Evolutionary conservation across 1,284 basidiomycete genomes (phyloP).

Genomic region (Pseudomicrostroma phylloplanum): DNA sequence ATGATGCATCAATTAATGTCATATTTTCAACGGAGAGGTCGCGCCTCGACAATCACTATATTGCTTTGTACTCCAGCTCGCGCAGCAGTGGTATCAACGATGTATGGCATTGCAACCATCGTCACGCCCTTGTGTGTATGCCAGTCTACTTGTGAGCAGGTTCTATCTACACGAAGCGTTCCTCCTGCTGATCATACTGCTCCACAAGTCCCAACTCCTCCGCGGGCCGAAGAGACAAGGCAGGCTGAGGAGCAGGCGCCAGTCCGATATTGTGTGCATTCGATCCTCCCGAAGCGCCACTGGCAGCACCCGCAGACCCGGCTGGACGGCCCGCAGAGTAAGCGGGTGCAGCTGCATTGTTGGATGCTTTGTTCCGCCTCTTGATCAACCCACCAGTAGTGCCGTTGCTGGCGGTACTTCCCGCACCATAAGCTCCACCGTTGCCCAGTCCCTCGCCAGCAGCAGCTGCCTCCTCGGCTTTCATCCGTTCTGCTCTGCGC

Average conservation of each 20-base stretch:
- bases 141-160: no score
- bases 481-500: constrained; percentile 10
- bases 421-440: background rate
- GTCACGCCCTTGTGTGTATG: no score
- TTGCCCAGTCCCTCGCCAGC: constrained; percentile 15
- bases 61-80: no score
- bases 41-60: no score
- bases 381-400: background rate
- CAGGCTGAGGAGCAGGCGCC: background rate
- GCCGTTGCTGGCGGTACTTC: background rate
- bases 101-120: no score
- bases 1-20: no score
- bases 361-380: background rate
- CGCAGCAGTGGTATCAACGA: no score
- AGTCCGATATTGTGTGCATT: background rate
- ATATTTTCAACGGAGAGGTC: no score
- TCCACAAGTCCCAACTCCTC: constrained; percentile 3
- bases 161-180: background rate
- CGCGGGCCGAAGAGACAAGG: background rate
- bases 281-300: background rate
- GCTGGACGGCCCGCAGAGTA: background rate
- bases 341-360: background rate
- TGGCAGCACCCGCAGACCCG: background rate
- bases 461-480: constrained; percentile 27
- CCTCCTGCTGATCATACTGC: constrained; percentile 6